Percentiles rank a stretch among this genome's conserved stretches.
Evolutionary conservation across 768 basidiomycete species (phyloP).

Genomic region (Strobilomyces confusus): DNA sequence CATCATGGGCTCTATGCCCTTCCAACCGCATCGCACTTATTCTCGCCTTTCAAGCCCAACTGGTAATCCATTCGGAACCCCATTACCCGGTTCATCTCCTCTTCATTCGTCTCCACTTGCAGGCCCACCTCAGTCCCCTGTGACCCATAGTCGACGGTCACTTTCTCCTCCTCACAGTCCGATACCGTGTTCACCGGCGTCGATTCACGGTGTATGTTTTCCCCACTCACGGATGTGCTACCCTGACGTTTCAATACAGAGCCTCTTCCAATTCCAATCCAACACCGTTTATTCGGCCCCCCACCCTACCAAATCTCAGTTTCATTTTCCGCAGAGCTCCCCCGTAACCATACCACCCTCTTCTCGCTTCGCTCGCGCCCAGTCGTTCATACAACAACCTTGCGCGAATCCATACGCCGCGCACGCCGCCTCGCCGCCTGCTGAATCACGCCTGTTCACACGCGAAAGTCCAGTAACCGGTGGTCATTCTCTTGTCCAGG

Average conservation of each 20-base stretch:
- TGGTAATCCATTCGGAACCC: slow-evolving; percentile 6
- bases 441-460: neutral
- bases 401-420: neutral
- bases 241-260: neutral
- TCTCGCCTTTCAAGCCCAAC: slow-evolving; percentile 8
- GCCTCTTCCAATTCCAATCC: slow-evolving; percentile 7
- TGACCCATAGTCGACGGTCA: neutral
- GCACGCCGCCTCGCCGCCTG: slow-evolving; percentile 14
- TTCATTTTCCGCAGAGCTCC: neutral
- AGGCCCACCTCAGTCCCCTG: slow-evolving; percentile 1
- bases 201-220: slow-evolving; percentile 11
- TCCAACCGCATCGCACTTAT: slow-evolving; percentile 6
- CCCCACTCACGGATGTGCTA: neutral
- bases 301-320: slow-evolving; percentile 6
- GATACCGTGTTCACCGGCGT: slow-evolving; percentile 9
- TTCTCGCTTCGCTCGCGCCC: slow-evolving; percentile 11
- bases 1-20: neutral
- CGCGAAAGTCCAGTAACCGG: neutral
- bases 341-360: slow-evolving; percentile 3
- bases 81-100: slow-evolving; percentile 12
- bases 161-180: slow-evolving; percentile 8
- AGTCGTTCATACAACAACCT: slow-evolving; percentile 18
- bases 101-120: slow-evolving; percentile 10
- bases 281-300: neutral
- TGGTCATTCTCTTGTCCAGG: neutral